Base-by-base conservation (phyloP, 78 protist species). In the Parvularia atlantis region DNA sequence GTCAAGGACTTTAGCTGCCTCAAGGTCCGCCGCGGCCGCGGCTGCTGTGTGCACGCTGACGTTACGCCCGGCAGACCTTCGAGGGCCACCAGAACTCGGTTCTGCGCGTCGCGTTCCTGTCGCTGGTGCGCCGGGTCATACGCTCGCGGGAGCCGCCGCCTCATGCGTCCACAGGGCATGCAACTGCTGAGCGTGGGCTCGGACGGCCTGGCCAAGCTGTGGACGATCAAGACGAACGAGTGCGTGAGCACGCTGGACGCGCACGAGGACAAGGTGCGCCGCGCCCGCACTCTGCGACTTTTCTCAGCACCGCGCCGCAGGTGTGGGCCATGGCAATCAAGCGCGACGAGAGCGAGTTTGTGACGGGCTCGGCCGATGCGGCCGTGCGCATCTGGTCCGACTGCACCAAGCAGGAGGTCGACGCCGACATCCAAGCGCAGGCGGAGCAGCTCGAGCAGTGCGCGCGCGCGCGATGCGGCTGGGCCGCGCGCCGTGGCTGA, bases 141-240 rank as follows among this genome's bases (percentile, higher is more conserved):
- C n/a, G n/a, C n/a, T n/a, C n/a, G n/a, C n/a, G n/a, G n/a, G n/a
- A n/a, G n/a, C n/a, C n/a, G n/a, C n/a, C n/a, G n/a, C n/a, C n/a
- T n/a, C n/a, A n/a, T n/a, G n/a, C n/a, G n/a, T n/a, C n/a, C n/a
- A n/a, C n/a, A n/a, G n/a, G n/a, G n/a, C n/a, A n/a, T n/a, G n/a
- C n/a, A n/a, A n/a, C 89, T 83, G 37, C 35, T 93, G 19, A 63
- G 71, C 37, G 31, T 57, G 20, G 95, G 96, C 41, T 9, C 82
- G 1, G 96, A 91, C 58, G 93, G 95, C 33, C 73, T 90, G 40
- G 20, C 90, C 41, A 86, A 90, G 78, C 71, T 93, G 33, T 93
- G 95, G 95, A 82, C 77, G 2, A 26, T 89, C 63, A 84, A 78
- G 80, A 85, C 93, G 24, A 63, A 28, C 52, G 95, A 89, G 71